Evolutionary conservation across 2,329 filamentous ascomycete species (phyloP).

Genomic region (Chaetomiaceae sp.): DNA sequence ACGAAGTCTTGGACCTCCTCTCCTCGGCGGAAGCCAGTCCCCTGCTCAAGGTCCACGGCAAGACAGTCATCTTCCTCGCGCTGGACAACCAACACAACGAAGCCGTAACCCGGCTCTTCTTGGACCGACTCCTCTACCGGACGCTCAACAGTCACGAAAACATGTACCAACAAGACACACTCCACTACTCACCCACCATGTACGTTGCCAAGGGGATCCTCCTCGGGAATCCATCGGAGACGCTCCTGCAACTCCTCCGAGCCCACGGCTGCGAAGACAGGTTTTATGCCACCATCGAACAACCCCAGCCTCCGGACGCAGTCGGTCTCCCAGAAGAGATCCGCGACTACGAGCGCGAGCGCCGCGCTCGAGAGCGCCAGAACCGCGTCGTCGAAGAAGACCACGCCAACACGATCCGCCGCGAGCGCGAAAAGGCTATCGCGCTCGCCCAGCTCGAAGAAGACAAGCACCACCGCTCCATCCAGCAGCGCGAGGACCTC

Average conservation of each 20-base stretch:
- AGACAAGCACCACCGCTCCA: slow-evolving; percentile 12
- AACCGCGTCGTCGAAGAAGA: slow-evolving; percentile 17
- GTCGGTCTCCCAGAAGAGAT: slow-evolving; percentile 25
- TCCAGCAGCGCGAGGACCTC: slow-evolving; percentile 18
- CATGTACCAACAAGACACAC: slow-evolving; percentile 25
- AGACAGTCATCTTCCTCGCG: slow-evolving; percentile 30
- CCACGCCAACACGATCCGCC: slow-evolving; percentile 16
- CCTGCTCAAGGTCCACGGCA: slow-evolving; percentile 27
- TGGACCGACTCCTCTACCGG: slow-evolving; percentile 26
- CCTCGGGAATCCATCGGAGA: slow-evolving; percentile 15
- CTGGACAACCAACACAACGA: slow-evolving; percentile 28
- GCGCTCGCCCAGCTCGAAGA: slow-evolving; percentile 14
- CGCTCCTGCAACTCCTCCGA: slow-evolving; percentile 19
- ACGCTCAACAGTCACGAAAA: slow-evolving; percentile 29
- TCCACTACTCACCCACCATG: slow-evolving; percentile 31
- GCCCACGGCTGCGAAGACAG: slow-evolving; percentile 23
- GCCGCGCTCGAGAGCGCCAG: slow-evolving; percentile 18
- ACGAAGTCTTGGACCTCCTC: slow-evolving; percentile 26
- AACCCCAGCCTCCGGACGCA: slow-evolving; percentile 22
- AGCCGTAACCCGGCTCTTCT: slow-evolving; percentile 24
- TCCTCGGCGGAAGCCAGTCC: slow-evolving; percentile 25
- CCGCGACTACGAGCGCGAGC: slow-evolving; percentile 21
- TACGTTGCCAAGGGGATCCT: slow-evolving; percentile 27
- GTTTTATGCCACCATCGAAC: slow-evolving; percentile 24
- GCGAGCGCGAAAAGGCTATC: slow-evolving; percentile 20